These are phyloP conservation scores for Boletus rubropictus DNA, from an alignment of 768 basidiomycete genomes.

Conservation along the genomic window DNA sequence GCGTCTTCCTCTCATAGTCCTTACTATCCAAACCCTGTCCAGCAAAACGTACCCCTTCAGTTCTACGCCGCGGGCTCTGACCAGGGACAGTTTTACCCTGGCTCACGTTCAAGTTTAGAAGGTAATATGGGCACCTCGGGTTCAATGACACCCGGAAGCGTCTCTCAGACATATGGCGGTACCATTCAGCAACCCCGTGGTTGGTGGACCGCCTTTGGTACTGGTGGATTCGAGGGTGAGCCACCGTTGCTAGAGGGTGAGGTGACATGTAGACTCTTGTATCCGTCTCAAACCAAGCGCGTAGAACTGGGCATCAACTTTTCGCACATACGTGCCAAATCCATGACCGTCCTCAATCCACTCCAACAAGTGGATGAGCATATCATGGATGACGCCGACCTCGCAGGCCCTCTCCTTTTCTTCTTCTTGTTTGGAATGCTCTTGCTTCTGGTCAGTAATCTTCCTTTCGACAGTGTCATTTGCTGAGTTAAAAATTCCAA, in stretches of 20 bases:
- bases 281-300: background rate
- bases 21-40: slow-evolving; percentile 46
- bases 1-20: slow-evolving; percentile 52
- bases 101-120: slow-evolving; percentile 72
- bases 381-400: slow-evolving; percentile 99
- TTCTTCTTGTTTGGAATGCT: slow-evolving; percentile 92
- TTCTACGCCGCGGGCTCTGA: slow-evolving; percentile 67
- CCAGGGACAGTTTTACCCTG: slow-evolving; percentile 57
- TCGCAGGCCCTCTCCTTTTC: slow-evolving; percentile 93
- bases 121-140: slow-evolving; percentile 58
- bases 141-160: slow-evolving; percentile 41
- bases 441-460: slow-evolving; percentile 74
- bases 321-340: slow-evolving; percentile 89
- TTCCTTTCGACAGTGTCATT: background rate
- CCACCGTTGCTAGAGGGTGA: slow-evolving; percentile 91
- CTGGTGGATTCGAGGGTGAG: slow-evolving; percentile 93
- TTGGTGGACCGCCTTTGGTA: slow-evolving; percentile 97
- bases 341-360: slow-evolving; percentile 93
- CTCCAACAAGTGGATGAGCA: slow-evolving; percentile 74
- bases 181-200: slow-evolving; percentile 67
- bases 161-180: slow-evolving; percentile 54
- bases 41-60: slow-evolving; percentile 60
- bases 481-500: background rate
- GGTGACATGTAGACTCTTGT: slow-evolving; percentile 5
- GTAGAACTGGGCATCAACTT: slow-evolving; percentile 98